Conservation (phyloP, 345 rosid species). For the Eucalyptus tenuipes region DNA sequence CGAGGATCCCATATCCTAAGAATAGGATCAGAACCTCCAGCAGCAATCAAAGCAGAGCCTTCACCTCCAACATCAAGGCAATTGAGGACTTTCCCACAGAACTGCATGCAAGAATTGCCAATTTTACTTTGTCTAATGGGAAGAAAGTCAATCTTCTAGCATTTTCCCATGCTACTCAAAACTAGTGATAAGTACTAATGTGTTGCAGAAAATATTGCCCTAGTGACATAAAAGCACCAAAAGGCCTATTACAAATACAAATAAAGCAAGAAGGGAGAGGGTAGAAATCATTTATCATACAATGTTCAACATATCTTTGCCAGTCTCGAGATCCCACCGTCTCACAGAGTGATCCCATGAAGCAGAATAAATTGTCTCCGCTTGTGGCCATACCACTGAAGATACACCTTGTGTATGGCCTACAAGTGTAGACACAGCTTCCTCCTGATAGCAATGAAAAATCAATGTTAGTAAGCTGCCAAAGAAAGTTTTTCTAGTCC, state of each 20-base stretch:
- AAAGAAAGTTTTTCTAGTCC: not conserved
- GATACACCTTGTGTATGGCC: conserved; percentile 92
- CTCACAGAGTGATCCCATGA: conserved; percentile 96
- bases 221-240: not conserved
- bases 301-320: conserved; percentile 58
- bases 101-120: conserved; percentile 24
- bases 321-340: conserved; percentile 79
- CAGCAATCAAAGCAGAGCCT: conserved; percentile 84
- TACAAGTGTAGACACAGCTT: conserved; percentile 59
- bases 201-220: not conserved
- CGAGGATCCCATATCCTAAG: conserved; percentile 98
- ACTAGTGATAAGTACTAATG: not conserved
- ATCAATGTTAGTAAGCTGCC: not conserved
- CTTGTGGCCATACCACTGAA: conserved; percentile 78
- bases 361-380: conserved; percentile 58
- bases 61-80: conserved; percentile 89
- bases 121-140: not conserved
- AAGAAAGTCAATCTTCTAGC: not conserved
- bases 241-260: not conserved
- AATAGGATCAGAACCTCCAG: conserved; percentile 79
- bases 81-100: conserved; percentile 72
- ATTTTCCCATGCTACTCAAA: not conserved
- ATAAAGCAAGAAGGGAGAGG: not conserved
- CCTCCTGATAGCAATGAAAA: conserved; percentile 38
- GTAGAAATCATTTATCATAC: conserved; percentile 25